Evolutionary conservation across 2,329 filamentous ascomycete species (phyloP).

Genomic region (Fusarium algeriense): DNA sequence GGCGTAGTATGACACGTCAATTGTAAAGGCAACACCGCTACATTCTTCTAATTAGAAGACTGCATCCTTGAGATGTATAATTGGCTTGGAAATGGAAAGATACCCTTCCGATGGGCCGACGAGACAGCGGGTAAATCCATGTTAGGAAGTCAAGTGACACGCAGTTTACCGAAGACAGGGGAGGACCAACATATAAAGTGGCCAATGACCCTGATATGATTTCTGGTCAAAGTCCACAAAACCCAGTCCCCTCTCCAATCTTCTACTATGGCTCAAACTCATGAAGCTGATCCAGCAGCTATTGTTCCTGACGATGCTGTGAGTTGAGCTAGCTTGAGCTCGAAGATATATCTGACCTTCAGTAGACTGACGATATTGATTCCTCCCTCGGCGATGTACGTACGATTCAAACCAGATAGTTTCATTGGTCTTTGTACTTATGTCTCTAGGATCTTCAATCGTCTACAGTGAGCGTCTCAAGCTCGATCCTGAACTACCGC

Average conservation of each 20-base stretch:
- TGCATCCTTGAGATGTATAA: rapidly evolving
- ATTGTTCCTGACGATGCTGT: neutral
- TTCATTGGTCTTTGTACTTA: neutral
- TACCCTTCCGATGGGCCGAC: neutral
- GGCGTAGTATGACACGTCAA: constrained; percentile 5
- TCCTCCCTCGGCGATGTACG: constrained; percentile 9
- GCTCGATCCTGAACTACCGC: constrained; percentile 18
- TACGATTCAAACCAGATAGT: neutral
- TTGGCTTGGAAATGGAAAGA: neutral
- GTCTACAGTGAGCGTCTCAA: constrained; percentile 6
- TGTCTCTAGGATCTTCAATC: neutral
- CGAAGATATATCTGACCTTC: neutral
- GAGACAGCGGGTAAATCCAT: constrained; percentile 6
- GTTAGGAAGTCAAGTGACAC: constrained; percentile 15
- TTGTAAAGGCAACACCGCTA: neutral
- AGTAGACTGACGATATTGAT: neutral
- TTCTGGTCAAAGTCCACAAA: too few species aligned
- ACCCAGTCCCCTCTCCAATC: too few species aligned
- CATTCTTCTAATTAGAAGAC: rapidly evolving
- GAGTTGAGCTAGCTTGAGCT: neutral
- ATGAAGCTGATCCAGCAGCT: neutral
- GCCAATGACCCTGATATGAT: neutral
- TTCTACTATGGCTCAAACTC: neutral
- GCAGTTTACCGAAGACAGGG: constrained; percentile 11
- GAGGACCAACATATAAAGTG: constrained; percentile 15